A percentile compares a stretch with the other conserved stretches of the same genome.
phyloP scores from a whole-genome alignment of 495 filamentous ascomycete species.

The Penicillium paradoxum region DNA sequence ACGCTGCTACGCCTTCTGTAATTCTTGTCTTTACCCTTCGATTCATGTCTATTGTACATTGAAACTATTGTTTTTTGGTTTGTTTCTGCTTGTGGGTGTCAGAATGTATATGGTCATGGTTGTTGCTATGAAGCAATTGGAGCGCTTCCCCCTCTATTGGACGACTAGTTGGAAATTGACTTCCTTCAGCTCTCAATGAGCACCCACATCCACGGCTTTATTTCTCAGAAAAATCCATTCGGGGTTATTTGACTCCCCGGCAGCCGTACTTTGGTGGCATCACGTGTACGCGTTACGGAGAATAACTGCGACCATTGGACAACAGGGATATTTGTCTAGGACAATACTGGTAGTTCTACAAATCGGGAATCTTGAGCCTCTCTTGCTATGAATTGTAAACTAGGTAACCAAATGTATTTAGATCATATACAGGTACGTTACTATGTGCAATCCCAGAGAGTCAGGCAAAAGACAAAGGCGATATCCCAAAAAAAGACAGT shows the following conservation, averaged over 20 bases:
- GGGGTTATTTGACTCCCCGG: constrained; percentile 3
- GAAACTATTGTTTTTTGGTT: background rate
- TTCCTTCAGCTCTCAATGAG: background rate
- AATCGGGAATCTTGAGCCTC: too few species aligned
- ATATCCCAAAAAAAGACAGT: background rate
- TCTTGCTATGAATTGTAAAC: too few species aligned
- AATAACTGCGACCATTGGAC: background rate
- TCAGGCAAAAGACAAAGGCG: background rate
- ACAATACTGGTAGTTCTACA: background rate
- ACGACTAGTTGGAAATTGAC: background rate
- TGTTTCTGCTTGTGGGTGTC: constrained; percentile 3
- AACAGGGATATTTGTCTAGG: background rate
- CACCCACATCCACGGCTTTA: background rate
- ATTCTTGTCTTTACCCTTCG: constrained; percentile 4
- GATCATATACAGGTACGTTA: too few species aligned
- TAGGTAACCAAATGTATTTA: too few species aligned
- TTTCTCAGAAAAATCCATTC: background rate
- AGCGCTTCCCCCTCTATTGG: constrained; percentile 9
- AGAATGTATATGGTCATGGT: constrained; percentile 18
- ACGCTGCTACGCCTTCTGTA: background rate
- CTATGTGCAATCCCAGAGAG: too few species aligned
- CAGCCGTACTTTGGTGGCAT: constrained; percentile 1
- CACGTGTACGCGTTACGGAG: constrained; percentile 10
- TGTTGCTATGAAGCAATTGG: constrained; percentile 12
- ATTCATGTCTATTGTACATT: constrained; percentile 1